Evolutionary conservation across 1,284 basidiomycete species (phyloP).

Genomic region (Austroboletus niveus): DNA sequence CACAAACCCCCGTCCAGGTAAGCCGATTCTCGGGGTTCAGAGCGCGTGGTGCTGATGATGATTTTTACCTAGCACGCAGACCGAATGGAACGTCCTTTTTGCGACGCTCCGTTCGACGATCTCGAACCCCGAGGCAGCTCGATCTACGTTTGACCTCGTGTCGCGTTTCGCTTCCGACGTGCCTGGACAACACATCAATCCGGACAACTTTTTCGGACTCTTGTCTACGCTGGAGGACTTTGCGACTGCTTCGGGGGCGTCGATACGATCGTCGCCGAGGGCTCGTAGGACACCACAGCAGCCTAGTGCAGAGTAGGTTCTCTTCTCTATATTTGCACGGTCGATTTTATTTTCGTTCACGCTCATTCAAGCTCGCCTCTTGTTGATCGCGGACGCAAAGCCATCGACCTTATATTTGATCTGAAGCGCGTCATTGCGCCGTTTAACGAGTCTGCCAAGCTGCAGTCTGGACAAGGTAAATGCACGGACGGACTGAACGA

Average conservation of each 20-base stretch:
- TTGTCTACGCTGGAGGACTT: constrained; percentile 87
- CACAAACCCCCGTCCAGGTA: constrained; percentile 76
- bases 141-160: constrained; percentile 79
- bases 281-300: constrained; percentile 52
- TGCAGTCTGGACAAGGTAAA: constrained; percentile 51
- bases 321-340: background rate
- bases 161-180: constrained; percentile 60
- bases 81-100: constrained; percentile 95
- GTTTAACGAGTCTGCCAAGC: constrained; percentile 49
- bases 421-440: constrained; percentile 63
- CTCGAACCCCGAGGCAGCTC: constrained; percentile 85
- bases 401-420: constrained; percentile 78
- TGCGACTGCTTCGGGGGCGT: constrained; percentile 67
- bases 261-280: constrained; percentile 56
- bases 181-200: constrained; percentile 56
- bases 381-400: constrained; percentile 77
- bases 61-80: constrained; percentile 63
- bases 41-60: background rate
- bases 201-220: constrained; percentile 82
- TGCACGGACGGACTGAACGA: constrained; percentile 1
- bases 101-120: constrained; percentile 87
- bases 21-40: constrained; percentile 6
- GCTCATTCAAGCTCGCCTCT: constrained; percentile 58
- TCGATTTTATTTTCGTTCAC: constrained; percentile 5
- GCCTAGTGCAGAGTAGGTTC: constrained; percentile 51